Base-by-base conservation (phyloP, 1,139 yeast genomes). In the Hyphopichia fennica region DNA sequence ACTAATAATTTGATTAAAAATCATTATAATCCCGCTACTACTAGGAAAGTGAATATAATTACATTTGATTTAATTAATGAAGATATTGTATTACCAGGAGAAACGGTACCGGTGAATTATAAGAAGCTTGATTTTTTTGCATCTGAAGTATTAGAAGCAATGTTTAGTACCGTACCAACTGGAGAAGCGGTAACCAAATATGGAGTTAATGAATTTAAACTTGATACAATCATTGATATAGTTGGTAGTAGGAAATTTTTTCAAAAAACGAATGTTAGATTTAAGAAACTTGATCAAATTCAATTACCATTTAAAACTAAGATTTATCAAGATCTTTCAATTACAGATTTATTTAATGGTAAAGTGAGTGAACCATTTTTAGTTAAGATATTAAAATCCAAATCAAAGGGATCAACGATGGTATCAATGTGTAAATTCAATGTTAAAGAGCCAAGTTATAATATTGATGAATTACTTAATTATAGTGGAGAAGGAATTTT, bases 51-150 rank as follows among this genome's bases (percentile, higher is more conserved):
- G 38, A 54, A 56, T 16, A 48, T 70, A 11, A 56, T 72, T 6
- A 51, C 75, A 1, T 72, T 58, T 47, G 77, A 73, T 45, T 45
- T 66, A 51, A 58, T 45, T 3, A 65, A 67, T 44, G 69, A 64
- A 20, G 76, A 70, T 42, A 45, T 72, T 11, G 56, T 64, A 4
- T 57, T 70, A 20, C 65, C 71, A 1, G 74, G 75, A 2, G 77
- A 72, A 38, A 56, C 51, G 38, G 46, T 55, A 0, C 70, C 74
- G 1, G 52, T 63, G 3, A 60, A 62, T 45, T 72, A 62, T 52
- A 73, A 72, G 51, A 69, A 71, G 46, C 69, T 67, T 1, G 69
- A 67, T 38, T 60, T 65, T 29, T 68, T 73, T 51, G 75, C 77
- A 2, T 51, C 66, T 3, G 75, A 73, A 43, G 53, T 73, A 2